Conservation (phyloP, 2,329 filamentous ascomycete genomes). For the Fusarium udum region DNA sequence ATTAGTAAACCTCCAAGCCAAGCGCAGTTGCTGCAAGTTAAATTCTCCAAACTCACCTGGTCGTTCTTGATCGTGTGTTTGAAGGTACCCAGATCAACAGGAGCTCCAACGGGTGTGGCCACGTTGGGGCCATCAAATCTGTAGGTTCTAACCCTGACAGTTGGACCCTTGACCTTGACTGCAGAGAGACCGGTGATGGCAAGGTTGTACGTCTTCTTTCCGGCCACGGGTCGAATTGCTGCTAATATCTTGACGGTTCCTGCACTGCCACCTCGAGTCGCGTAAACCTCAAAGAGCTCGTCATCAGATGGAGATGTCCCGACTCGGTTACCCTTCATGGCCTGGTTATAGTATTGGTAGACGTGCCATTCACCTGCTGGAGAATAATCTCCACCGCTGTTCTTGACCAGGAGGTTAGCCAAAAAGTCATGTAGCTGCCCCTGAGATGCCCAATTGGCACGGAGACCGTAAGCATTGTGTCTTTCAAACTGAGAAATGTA, state of each 20-base stretch:
- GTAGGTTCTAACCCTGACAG: background rate
- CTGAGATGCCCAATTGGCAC: background rate
- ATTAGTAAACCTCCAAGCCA: background rate
- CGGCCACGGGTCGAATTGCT: background rate
- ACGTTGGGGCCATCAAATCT: background rate
- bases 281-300: background rate
- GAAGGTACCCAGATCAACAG: background rate
- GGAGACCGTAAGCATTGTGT: background rate
- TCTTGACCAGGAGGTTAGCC: background rate
- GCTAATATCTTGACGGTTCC: background rate
- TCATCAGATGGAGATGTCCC: background rate
- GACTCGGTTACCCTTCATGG: background rate
- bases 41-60: background rate
- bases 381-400: background rate
- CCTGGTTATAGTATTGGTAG: background rate
- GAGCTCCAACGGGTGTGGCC: background rate
- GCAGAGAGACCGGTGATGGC: background rate
- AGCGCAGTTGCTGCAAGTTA: background rate
- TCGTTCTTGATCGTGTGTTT: background rate
- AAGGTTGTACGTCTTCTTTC: background rate
- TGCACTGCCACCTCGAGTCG: background rate
- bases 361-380: background rate
- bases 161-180: background rate
- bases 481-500: background rate
- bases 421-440: background rate